These are phyloP conservation scores for Serendipita sp. DNA, from an alignment of 768 basidiomycete genomes.

Conservation along the genomic window DNA sequence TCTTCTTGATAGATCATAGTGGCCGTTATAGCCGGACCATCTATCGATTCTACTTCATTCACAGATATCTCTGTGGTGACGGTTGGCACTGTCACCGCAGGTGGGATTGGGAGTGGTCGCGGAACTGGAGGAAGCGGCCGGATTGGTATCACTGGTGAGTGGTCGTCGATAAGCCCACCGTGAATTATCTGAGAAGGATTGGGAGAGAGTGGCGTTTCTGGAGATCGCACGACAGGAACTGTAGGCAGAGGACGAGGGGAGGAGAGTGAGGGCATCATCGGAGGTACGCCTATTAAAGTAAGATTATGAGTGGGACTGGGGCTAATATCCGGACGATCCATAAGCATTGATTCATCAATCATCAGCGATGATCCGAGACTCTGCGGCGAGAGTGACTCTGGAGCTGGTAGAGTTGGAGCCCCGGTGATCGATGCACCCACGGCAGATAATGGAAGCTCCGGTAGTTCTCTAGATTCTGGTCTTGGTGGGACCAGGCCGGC, in stretches of 20 bases:
- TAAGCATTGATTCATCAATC: constrained; percentile 2
- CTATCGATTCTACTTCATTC: constrained; percentile 1
- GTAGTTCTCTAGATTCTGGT: neutral
- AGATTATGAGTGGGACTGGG: neutral
- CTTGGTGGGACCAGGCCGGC: neutral
- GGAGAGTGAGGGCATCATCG: neutral
- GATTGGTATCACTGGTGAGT: neutral
- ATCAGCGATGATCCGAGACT: neutral
- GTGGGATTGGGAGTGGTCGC: neutral
- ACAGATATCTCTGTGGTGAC: neutral
- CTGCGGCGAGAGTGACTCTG: neutral
- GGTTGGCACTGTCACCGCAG: neutral
- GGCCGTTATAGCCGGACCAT: neutral
- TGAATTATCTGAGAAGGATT: neutral
- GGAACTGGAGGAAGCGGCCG: constrained; percentile 1
- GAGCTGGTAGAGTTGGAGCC: neutral
- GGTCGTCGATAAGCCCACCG: neutral
- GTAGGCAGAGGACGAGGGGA: neutral
- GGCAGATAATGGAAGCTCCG: neutral
- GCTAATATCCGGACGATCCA: neutral
- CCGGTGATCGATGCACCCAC: neutral
- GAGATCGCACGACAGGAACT: neutral
- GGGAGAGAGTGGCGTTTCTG: neutral
- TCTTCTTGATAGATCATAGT: neutral
- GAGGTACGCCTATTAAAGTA: neutral